phyloP scores from a whole-genome alignment of 1,284 basidiomycete genomes.

The Sanghuangporus weigelae region DNA sequence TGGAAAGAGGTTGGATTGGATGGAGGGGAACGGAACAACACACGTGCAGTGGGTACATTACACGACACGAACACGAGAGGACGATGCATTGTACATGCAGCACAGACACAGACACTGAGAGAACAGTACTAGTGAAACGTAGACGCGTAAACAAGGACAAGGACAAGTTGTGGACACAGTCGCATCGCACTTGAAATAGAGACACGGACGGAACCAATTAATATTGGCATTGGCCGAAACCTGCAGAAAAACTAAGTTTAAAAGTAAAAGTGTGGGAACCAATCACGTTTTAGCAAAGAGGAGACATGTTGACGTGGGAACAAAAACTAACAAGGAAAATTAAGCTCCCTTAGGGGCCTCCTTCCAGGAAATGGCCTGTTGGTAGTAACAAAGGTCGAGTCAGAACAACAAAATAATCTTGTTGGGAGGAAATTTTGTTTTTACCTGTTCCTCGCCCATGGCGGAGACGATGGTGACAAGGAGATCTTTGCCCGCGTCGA shows the following conservation, averaged over 20 bases:
- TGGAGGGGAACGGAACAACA: background rate
- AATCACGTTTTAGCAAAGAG: no score
- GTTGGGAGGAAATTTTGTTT: conserved; percentile 14
- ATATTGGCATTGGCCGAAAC: no score
- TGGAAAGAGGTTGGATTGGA: background rate
- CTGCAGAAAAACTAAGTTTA: no score
- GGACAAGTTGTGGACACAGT: background rate
- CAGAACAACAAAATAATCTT: background rate
- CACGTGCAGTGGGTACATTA: conserved; percentile 7
- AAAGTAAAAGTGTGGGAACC: no score
- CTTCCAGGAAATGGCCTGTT: conserved; percentile 77
- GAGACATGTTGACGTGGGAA: background rate
- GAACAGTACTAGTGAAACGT: no score
- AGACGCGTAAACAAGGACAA: no score
- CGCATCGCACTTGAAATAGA: no score
- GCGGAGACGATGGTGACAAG: conserved; percentile 87
- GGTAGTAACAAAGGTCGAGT: background rate
- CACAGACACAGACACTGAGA: conserved; percentile 10
- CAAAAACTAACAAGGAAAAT: background rate
- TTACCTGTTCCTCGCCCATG: conserved; percentile 88
- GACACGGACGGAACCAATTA: no score
- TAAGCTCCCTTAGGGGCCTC: conserved; percentile 64
- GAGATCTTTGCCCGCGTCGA: conserved; percentile 87
- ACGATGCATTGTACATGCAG: conserved; percentile 9
- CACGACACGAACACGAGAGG: background rate